Base-by-base conservation (phyloP, 805 yeast species). In the Novakomyces olei region DNA sequence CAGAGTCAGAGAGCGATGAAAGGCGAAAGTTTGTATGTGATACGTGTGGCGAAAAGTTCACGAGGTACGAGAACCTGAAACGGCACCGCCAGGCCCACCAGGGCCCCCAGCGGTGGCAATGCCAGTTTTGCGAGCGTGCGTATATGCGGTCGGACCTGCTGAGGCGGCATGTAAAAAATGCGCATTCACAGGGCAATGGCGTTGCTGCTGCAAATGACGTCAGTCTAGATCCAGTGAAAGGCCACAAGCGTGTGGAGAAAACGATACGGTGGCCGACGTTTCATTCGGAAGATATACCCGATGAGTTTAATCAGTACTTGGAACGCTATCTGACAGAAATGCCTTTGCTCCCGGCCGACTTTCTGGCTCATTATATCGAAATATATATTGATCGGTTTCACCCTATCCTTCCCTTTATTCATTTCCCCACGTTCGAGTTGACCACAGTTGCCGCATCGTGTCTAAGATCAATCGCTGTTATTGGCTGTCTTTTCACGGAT, bases 321-420 rank as follows among this genome's bases (percentile, higher is more conserved):
- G 20, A 20, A 2, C 30, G 20, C 10, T 27, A 27, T 12, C 18
- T 27, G 14, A 27, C 30, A 4, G 18, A 17, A 9, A 19, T 27
- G 2, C 30, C 30, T 8, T 27, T 27, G 16, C 7, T 27, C 18
- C 30, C 30, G 2, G 16, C 30, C 6, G 30, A 27, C 18, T 27
- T 27, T 7, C 18, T 27, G n/a, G 30, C 3, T 1, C 30, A 27
- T 15, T 27, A 27, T 15, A 15, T 27, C 30, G 30, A 27, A 12
- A 8, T 19, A 17, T 27, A 27, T 10, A 17, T 27, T 4, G 30
- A 27, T 12, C 18, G 30, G 30, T 27, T 27, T 27, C 30, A 27
- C 18, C 30, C 30, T 15, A 15, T 27, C 18, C 9, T 27, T 20
- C 30, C 30, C 18, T 12, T 27, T 6, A 12, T 27, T 5, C 30